Evolutionary conservation across 176 grass and related monocot species (phyloP), one percentile per base, ranked within the genome.

Genomic region (Metroxylon sagu): DNA sequence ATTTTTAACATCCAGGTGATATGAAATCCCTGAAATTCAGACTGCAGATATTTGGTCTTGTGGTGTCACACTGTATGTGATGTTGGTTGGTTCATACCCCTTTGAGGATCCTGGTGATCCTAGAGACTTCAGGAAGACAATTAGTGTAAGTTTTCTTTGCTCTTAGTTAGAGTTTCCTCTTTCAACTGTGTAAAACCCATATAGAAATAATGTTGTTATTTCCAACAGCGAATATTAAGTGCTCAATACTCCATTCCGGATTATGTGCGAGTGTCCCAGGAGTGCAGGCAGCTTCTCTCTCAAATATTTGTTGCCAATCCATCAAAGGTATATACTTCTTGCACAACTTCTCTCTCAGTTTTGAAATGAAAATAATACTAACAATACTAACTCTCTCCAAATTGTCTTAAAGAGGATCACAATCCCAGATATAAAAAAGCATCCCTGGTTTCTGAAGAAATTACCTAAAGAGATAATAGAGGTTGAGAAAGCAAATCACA

Each of bases 61-160:
- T 31, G 86, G 86, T 14, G 86, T 96, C 21, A 96, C 91, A 70
- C 59, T 96, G 57, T 96, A 96, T 6, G 91, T 96, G 52, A 96
- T 96, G 91, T 79, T 96, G 35, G 69, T 87, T 17, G 86, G 91
- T 29, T 96, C 91, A 1, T 96, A 96, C 71, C 91, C 91, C 69
- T 96, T 96, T 19, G 91, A 96, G 69, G 91, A 96, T 29, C 91
- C 91, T 0, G 86, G 87, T n/a, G 91, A 96, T 69, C 86, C 91
- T 1, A 85, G 77, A 60, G 90, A 96, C 75, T 96, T 96, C 54
- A 56, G 80, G 16, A 96, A 90, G 49, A 96, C 86, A 0, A 90
- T 96, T 49, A 87, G 72, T 4, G 91, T 90, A 68, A 74, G 65
- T 76, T n/a, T 68, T 15, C 12, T 16, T 18, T 35, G 29, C 7